Base-by-base conservation (phyloP, 371 early-diverging fungal species). In the Mucor irregularis region DNA sequence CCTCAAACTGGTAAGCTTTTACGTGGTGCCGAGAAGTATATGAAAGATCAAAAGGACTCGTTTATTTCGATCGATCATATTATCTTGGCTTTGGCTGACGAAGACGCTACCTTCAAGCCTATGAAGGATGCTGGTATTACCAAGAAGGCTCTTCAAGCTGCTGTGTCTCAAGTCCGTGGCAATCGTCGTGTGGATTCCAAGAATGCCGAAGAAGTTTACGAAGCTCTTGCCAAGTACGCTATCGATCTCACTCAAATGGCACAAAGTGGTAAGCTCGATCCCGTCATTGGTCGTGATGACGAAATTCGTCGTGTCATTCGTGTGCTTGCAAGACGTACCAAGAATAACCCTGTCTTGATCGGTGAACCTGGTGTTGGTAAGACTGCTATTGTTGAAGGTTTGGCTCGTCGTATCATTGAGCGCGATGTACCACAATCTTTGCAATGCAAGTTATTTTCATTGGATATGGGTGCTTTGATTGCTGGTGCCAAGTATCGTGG, bases 311-410 rank as follows among this genome's bases (percentile, higher is more conserved):
- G 88, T 35, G 85, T 90, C n/a, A 87, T 92, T 51, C 90, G 91
- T 72, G 90, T 94, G 46, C 49, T 87, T 43, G 79, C 89, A 4
- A 83, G 93, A 40, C 78, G 90, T 76, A 94, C 90, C 22, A 97
- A 97, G 65, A 92, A 93, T 71, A 95, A 94, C 68, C 94, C 95
- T 1, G 91, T 95, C 6, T 70, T 96, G 47, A 64, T 71, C 30
- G 96, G 94, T 57, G 86, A 89, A 39, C 95, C 97, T 9, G 98
- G 98, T 64, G 92, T 92, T 0, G 98, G 97, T 50, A 98, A 98
- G 56, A 96, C 97, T 0, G 96, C 97, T 49, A 94, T 97, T 52
- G 96, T 92, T 1, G 97, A 97, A 74, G 96, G 97, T 10, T 76
- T 97, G 22, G 99, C 99, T 0, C 95, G 95, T 72, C 89, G 98